Evolutionary conservation across 75 land plant species (phyloP).

Genomic region (Pinus tabuliformis): DNA sequence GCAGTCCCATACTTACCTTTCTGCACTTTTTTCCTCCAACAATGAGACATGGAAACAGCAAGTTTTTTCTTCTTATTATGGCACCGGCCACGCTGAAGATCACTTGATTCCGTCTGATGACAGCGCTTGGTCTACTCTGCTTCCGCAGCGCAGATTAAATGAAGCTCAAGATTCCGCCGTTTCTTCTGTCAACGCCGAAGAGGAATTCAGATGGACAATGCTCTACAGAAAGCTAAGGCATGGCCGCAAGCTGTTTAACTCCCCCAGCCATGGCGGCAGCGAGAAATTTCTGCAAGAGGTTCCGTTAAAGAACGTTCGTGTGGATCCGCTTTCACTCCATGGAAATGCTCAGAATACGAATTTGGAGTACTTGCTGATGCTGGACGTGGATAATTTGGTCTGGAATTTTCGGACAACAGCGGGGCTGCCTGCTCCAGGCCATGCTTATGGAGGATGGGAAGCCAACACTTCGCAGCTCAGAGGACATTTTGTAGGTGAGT

Average conservation of each 20-base stretch:
- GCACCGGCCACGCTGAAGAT: neutral
- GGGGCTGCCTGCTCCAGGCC: slow-evolving; percentile 54
- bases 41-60: slow-evolving; percentile 38
- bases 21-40: slow-evolving; percentile 24
- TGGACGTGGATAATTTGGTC: slow-evolving; percentile 76
- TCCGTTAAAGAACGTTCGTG: slow-evolving; percentile 68
- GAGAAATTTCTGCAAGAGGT: slow-evolving; percentile 48
- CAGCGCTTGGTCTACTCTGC: slow-evolving; percentile 25
- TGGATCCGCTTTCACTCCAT: slow-evolving; percentile 49
- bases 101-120: slow-evolving; percentile 47
- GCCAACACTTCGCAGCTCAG: slow-evolving; percentile 53
- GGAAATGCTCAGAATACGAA: slow-evolving; percentile 76
- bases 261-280: neutral
- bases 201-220: slow-evolving; percentile 2
- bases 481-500: slow-evolving; percentile 85
- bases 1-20: slow-evolving; percentile 56
- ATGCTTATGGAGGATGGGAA: slow-evolving; percentile 89
- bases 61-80: slow-evolving; percentile 15
- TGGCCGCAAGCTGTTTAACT: neutral
- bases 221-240: neutral
- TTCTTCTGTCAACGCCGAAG: neutral
- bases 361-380: slow-evolving; percentile 77
- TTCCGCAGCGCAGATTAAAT: slow-evolving; percentile 6
- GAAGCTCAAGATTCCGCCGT: neutral
- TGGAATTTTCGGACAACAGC: slow-evolving; percentile 87